These are phyloP conservation scores for Cerrena zonata DNA, from an alignment of 1,284 basidiomycete genomes.

Conservation along the genomic window DNA sequence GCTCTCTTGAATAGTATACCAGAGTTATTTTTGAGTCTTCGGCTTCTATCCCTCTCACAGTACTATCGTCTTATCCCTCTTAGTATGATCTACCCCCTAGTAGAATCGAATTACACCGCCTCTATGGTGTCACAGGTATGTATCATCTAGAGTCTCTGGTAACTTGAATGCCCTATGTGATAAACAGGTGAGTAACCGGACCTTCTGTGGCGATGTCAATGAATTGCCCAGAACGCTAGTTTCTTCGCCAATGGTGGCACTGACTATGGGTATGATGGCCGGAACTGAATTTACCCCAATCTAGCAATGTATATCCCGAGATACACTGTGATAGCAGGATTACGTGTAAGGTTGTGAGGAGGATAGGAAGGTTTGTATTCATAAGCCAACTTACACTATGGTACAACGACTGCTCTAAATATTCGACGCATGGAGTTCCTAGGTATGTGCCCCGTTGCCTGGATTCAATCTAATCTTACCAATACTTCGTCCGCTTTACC, in stretches of 20 bases:
- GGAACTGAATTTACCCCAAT: not conserved
- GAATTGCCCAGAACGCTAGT: not conserved
- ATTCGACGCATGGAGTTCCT: not conserved
- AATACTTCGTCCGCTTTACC: conserved; percentile 26
- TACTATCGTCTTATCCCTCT: not conserved
- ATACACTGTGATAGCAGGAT: too few relatives aligned
- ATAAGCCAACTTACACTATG: not conserved
- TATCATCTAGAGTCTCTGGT: too few relatives aligned
- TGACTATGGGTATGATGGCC: not conserved
- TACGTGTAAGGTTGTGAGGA: too few relatives aligned
- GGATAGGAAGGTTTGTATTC: too few relatives aligned
- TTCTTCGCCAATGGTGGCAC: not conserved
- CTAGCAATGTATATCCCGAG: too few relatives aligned
- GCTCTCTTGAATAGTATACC: conserved; percentile 6
- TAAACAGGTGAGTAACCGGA: not conserved
- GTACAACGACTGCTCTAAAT: not conserved
- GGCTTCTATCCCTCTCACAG: not conserved
- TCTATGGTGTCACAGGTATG: too few relatives aligned
- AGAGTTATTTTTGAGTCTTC: not conserved
- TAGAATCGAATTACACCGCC: too few relatives aligned
- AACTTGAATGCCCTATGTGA: too few relatives aligned
- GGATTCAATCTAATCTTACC: not conserved
- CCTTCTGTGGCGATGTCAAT: too few relatives aligned
- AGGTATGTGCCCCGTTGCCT: not conserved
- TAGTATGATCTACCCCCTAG: too few relatives aligned